Base-by-base conservation (phyloP, 2,329 filamentous ascomycete species). In the Ophiostoma australiae region DNA sequence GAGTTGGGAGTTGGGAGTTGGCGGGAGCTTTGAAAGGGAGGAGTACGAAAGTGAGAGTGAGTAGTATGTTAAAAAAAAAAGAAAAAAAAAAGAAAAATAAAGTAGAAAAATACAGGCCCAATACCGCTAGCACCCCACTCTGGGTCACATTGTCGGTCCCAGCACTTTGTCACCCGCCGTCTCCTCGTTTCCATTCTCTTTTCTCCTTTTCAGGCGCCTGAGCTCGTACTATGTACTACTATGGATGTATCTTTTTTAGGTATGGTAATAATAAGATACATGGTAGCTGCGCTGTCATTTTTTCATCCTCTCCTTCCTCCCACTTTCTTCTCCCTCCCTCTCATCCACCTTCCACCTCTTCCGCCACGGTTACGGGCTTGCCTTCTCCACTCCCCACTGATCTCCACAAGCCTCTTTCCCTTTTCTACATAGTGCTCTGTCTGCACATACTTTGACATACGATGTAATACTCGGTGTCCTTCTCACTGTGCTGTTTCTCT, bases 111-210 rank as follows among this genome's bases (percentile, higher is more conserved):
- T 58, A 13, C n/a, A 31, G 27, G 27, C 27, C 27, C 20, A n/a
- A 48, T 20, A n/a, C 44, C 44, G 44, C 44, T 48, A 39, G 44
- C 41, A 39, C 44, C 33, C 61, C 61, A 65, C 61, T 65, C 20
- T 66, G 63, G 61, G 31, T 65, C 55, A 55, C 33, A 69, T 69
- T 33, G 41, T 67, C n/a, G 39, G 71, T 70, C 72, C 72, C 72
- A 73, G 69, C 67, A 61, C 63, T 70, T 71, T 67, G 72, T 73
- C 72, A 73, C 72, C 69, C 61, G 41, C 68, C 70, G 52, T 58
- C 63, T 68, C 70, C 67, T 67, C 48, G 48, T 69, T 70, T 69
- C 68, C 37, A 63, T 58, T 66, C 61, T 20, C 31, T 58, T 66
- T 48, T 20, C 31, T 11, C 63, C 31, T 20, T 20, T 65, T 65